Percentiles rank a stretch among this genome's conserved stretches.
These are phyloP conservation scores for Chamaenerion angustifolium DNA, from an alignment of 345 rosid species.

Conservation along the genomic window DNA sequence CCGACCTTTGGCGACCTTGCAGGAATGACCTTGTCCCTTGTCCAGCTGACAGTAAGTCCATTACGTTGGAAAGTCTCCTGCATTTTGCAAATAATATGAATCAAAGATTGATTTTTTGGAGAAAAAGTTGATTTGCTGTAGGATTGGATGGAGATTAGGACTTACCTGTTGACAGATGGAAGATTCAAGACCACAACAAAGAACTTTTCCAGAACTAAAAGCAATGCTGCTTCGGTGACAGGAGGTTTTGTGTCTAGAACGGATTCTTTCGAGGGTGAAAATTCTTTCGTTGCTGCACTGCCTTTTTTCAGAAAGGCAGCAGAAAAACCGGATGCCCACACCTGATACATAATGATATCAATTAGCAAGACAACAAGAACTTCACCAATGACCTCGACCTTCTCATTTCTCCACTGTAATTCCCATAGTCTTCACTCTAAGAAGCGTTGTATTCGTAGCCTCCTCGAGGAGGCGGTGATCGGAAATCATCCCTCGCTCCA, in stretches of 20 bases:
- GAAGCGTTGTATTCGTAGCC: too few species aligned
- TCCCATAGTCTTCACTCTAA: too few species aligned
- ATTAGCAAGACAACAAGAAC: too few species aligned
- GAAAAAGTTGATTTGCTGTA: too few species aligned
- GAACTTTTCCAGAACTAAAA: slow-evolving; percentile 67
- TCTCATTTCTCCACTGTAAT: too few species aligned
- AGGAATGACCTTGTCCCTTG: too few species aligned
- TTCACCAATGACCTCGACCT: too few species aligned
- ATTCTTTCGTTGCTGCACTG: slow-evolving; percentile 72
- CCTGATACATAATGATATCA: slow-evolving; percentile 22
- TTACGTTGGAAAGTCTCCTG: slow-evolving; percentile 79
- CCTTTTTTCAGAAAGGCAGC: slow-evolving; percentile 87
- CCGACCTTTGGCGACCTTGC: too few species aligned
- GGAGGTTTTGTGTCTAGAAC: slow-evolving; percentile 45
- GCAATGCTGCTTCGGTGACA: slow-evolving; percentile 63
- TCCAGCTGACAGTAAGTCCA: slow-evolving; percentile 46
- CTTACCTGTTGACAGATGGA: slow-evolving; percentile 75
- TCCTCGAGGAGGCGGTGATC: too few species aligned
- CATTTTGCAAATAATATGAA: not conserved
- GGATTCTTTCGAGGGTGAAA: slow-evolving; percentile 13
- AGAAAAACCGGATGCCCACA: slow-evolving; percentile 94
- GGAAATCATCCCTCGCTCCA: too few species aligned
- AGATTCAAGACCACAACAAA: slow-evolving; percentile 60
- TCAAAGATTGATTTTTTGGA: not conserved
- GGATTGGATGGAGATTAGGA: not conserved